These are phyloP conservation scores for Euphorbia pulcherrima DNA, from an alignment of 345 rosid genomes.

Conservation along the genomic window DNA sequence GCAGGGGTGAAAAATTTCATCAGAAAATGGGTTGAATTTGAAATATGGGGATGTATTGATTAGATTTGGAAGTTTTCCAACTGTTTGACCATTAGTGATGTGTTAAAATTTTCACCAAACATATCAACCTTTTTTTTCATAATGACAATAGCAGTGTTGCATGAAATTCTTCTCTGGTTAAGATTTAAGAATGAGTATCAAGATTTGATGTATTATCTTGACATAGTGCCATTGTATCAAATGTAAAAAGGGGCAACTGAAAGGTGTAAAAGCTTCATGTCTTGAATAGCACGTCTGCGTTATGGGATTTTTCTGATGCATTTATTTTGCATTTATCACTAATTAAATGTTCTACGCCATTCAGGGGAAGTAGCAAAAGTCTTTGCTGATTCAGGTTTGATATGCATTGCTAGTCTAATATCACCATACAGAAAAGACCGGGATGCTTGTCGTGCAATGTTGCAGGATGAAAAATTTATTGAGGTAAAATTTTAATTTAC, in stretches of 20 bases:
- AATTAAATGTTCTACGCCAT: constrained; percentile 1
- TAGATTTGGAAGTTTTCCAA: not conserved
- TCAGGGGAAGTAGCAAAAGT: constrained; percentile 90
- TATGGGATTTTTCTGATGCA: not conserved
- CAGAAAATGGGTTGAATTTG: no score
- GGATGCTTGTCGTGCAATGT: constrained; percentile 78
- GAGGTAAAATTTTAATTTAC: constrained; percentile 48
- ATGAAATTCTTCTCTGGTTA: not conserved
- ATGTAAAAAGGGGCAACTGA: not conserved
- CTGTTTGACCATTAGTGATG: not conserved
- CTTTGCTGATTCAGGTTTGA: constrained; percentile 85
- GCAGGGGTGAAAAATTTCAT: not conserved
- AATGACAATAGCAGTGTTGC: not conserved
- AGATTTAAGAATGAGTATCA: no score
- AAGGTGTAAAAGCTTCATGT: not conserved
- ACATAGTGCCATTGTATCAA: not conserved
- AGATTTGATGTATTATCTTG: not conserved
- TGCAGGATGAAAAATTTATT: constrained; percentile 56
- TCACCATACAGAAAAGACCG: constrained; percentile 86
- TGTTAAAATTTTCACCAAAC: not conserved
- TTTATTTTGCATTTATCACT: constrained; percentile 4
- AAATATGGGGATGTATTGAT: not conserved
- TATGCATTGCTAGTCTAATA: constrained; percentile 88
- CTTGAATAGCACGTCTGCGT: not conserved
- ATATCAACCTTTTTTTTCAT: not conserved